Conservation (phyloP, 305 asterid genomes). For the Withania somnifera region DNA sequence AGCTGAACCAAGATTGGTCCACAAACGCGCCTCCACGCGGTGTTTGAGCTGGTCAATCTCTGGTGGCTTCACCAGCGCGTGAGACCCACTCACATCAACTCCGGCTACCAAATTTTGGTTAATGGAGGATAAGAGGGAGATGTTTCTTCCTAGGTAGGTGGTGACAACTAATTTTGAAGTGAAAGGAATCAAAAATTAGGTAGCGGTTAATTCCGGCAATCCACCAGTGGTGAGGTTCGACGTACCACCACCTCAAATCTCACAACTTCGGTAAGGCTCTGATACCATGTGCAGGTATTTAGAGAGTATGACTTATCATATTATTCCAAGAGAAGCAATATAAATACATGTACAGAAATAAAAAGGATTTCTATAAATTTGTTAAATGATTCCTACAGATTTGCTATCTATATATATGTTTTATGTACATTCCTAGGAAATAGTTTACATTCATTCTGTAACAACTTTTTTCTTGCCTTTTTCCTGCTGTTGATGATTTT, state of each 20-base stretch:
- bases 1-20: not conserved
- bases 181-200: not conserved
- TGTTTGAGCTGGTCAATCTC: no score
- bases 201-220: not conserved
- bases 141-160: not conserved
- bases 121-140: not conserved
- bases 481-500: not conserved
- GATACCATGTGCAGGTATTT: no score
- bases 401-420: no score
- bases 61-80: no score
- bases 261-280: not conserved
- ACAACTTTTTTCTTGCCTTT: not conserved
- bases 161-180: not conserved
- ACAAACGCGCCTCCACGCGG: not conserved
- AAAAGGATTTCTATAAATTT: no score
- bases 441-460: no score
- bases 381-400: no score
- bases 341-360: no score
- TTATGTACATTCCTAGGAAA: no score
- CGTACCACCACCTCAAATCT: not conserved
- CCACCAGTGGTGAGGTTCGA: not conserved
- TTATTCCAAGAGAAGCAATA: no score
- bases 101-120: not conserved
- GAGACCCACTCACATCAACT: not conserved
- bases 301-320: no score